Base-by-base conservation (phyloP, 345 rosid genomes). In the Rhizophora apiculata region DNA sequence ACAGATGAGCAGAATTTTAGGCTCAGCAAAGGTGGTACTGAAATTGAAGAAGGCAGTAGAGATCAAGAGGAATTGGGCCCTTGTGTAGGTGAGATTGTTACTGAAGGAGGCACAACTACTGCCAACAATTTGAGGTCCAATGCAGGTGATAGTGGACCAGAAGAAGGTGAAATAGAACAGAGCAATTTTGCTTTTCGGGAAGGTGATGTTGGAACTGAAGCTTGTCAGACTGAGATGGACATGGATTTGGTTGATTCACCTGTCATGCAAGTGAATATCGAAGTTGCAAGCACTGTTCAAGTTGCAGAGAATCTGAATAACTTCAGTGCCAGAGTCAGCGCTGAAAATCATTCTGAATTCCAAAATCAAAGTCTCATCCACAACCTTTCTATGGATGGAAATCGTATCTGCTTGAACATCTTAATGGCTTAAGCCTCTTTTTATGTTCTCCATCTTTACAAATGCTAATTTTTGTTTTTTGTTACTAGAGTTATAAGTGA, bases 321-420 rank as follows among this genome's bases (percentile, higher is more conserved):
- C 29, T 55, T 75, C 62, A 71, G 75, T 74, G 48, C 78, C 46
- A 60, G 32, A 24, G 53, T 69, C 78, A 57, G 31, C 62, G 60
- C 62, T 65, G 70, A 76, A 67, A 79, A 77, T 74, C 10, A 27
- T 46, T 71, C 68, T 55, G 73, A 79, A 60, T 37, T 63, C 62
- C 75, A 62, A 56, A 76, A 80, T 60, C 79, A 65, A 29, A 71
- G 71, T 63, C 73, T 74, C 31, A 30, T 31, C 77, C 80, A 37
- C 48, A 73, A 58, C 36, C 52, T 32, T 34, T 56, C 34, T 73
- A 73, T 74, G 76, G 84, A 79, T 83, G 85, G 74, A 69, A 83
- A 76, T 62, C 63, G 93, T 92, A 88, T 88, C 93, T 87, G 68
- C 49, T 81, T 78, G 60, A 67, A 60, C 65, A 34, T 69, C 65